Percentiles rank a stretch among this genome's conserved stretches.
phyloP scores from a whole-genome alignment of 2,329 filamentous ascomycete genomes.

The Fusarium protoensiforme region DNA sequence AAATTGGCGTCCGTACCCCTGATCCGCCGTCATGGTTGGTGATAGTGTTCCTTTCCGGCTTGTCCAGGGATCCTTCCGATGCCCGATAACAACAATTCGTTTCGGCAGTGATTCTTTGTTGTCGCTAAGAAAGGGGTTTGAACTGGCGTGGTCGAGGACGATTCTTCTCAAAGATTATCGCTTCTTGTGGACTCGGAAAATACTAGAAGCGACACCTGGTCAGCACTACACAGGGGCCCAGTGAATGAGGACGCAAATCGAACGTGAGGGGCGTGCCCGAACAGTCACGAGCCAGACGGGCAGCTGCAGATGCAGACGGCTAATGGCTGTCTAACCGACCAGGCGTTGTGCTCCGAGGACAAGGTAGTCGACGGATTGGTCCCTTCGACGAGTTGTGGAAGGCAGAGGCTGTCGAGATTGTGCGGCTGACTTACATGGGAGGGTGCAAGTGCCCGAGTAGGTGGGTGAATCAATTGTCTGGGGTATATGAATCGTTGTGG shows the following conservation, averaged over 20 bases:
- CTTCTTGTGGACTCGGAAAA: slow-evolving; percentile 8
- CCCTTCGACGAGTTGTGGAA: slow-evolving; percentile 10
- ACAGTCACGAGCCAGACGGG: slow-evolving; percentile 40
- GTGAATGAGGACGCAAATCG: slow-evolving; percentile 8
- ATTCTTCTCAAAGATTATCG: not conserved
- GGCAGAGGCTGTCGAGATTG: slow-evolving; percentile 19
- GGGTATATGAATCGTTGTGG: slow-evolving; percentile 3
- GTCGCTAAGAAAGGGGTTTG: not conserved
- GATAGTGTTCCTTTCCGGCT: not conserved
- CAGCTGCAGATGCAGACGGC: slow-evolving; percentile 40
- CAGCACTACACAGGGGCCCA: slow-evolving; percentile 16
- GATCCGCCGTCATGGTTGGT: slow-evolving; percentile 55
- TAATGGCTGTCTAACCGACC: slow-evolving; percentile 31
- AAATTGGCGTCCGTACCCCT: slow-evolving; percentile 57
- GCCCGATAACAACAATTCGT: not conserved
- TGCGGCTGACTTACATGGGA: slow-evolving; percentile 40
- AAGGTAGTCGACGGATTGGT: slow-evolving; percentile 10
- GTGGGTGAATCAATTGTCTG: slow-evolving; percentile 15
- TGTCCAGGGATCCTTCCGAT: not conserved
- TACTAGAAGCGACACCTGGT: slow-evolving; percentile 9
- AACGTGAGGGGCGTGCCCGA: slow-evolving; percentile 15
- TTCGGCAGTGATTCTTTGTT: not conserved
- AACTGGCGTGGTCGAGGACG: not conserved
- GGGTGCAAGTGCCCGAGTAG: slow-evolving; percentile 7
- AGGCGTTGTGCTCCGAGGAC: slow-evolving; percentile 32